Percentiles rank a stretch among this genome's conserved stretches.
Evolutionary conservation across 768 basidiomycete species (phyloP).

Genomic region (Boletus rubropictus): DNA sequence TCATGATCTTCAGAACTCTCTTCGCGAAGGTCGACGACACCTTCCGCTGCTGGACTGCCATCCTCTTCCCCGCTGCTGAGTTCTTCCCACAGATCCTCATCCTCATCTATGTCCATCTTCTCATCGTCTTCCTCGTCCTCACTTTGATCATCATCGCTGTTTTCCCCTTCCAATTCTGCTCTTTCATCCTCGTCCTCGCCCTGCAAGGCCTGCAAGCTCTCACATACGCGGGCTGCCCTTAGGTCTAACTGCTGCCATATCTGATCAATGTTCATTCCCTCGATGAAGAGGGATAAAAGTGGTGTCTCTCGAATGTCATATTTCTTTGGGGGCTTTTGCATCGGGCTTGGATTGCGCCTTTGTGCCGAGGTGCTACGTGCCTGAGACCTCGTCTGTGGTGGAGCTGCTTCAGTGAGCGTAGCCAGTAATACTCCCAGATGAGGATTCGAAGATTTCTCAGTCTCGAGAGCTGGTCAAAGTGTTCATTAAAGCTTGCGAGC

Average conservation of each 20-base stretch:
- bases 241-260: constrained; percentile 94
- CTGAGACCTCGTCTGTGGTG: constrained; percentile 73
- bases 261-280: constrained; percentile 80
- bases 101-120: constrained; percentile 26
- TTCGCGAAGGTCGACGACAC: constrained; percentile 33
- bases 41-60: constrained; percentile 24
- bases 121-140: constrained; percentile 31
- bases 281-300: constrained; percentile 63
- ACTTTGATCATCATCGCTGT: constrained; percentile 20
- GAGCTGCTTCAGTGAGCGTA: constrained; percentile 59
- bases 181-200: constrained; percentile 35
- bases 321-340: constrained; percentile 30
- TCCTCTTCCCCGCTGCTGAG: constrained; percentile 20
- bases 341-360: constrained; percentile 39
- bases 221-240: constrained; percentile 61
- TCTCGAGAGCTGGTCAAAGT: constrained; percentile 48
- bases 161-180: constrained; percentile 14
- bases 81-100: constrained; percentile 26
- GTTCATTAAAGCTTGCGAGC: not conserved
- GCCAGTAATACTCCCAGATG: constrained; percentile 61
- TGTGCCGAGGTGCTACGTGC: constrained; percentile 34
- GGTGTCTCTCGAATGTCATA: constrained; percentile 56
- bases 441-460: constrained; percentile 59
- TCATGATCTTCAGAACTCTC: constrained; percentile 36
- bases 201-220: constrained; percentile 62